A percentile compares a stretch with the other conserved stretches of the same genome.
Evolutionary conservation across 2,329 filamentous ascomycete species (phyloP).

Genomic region (Xylaria multiplex): DNA sequence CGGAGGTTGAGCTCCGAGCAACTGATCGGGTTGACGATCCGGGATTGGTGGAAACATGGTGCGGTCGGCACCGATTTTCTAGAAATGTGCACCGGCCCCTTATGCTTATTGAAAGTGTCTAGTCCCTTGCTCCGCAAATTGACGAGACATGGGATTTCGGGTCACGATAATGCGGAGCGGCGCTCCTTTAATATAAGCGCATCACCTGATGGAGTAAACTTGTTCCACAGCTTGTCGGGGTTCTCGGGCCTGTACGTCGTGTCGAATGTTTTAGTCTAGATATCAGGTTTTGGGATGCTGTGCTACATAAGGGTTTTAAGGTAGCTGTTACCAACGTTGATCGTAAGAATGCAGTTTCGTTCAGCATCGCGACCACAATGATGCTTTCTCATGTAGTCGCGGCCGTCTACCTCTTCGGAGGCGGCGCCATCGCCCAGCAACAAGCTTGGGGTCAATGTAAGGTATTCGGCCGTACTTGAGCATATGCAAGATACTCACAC

Average conservation of each 20-base stretch:
- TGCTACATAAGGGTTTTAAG: slow-evolving; percentile 4
- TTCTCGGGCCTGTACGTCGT: slow-evolving; percentile 28
- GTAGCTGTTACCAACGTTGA: neutral
- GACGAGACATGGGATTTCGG: neutral
- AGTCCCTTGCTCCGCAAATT: neutral
- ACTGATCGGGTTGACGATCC: slow-evolving; percentile 23
- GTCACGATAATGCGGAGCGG: slow-evolving; percentile 3
- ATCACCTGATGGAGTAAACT: slow-evolving; percentile 6
- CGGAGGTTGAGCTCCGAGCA: slow-evolving; percentile 34
- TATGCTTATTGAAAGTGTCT: neutral
- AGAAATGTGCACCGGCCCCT: neutral
- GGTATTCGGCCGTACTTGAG: neutral
- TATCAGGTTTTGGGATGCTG: neutral
- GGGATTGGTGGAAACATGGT: slow-evolving; percentile 35
- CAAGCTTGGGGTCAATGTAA: slow-evolving; percentile 37
- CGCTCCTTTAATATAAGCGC: slow-evolving; percentile 8
- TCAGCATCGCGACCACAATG: neutral
- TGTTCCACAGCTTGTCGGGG: slow-evolving; percentile 9
- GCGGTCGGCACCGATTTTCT: slow-evolving; percentile 6
- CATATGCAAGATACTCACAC: slow-evolving; percentile 8
- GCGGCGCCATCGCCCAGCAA: slow-evolving; percentile 33
- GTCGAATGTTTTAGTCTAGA: neutral
- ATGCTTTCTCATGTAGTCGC: slow-evolving; percentile 28
- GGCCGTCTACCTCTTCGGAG: slow-evolving; percentile 22
- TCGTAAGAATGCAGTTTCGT: neutral